Evolutionary conservation across 1,139 yeast genomes (phyloP).

Genomic region (Hansenula lynferdii): DNA sequence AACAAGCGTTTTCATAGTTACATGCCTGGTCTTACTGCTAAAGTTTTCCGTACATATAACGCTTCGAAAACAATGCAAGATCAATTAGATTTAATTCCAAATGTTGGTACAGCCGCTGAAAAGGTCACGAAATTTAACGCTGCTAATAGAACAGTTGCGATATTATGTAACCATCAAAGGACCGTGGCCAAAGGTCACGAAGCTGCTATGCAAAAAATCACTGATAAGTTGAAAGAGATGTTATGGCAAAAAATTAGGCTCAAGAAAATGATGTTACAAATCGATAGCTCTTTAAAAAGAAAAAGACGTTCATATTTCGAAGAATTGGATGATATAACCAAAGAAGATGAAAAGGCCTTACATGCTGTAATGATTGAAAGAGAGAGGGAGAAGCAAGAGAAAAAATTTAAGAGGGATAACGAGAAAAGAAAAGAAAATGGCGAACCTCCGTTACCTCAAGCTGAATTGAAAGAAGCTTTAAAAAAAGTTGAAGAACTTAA

Average conservation of each 20-base stretch:
- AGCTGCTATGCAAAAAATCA: conserved; percentile 70
- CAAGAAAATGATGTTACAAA: conserved; percentile 62
- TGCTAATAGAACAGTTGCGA: conserved; percentile 93
- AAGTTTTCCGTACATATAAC: conserved; percentile 95
- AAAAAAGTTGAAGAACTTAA: conserved; percentile 52
- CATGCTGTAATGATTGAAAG: conserved; percentile 50
- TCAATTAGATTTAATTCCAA: conserved; percentile 75
- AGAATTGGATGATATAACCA: conserved; percentile 65
- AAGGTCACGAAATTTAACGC: conserved; percentile 87
- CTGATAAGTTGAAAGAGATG: conserved; percentile 71
- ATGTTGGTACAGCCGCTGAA: conserved; percentile 84
- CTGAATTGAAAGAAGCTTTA: conserved; percentile 55
- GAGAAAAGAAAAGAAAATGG: conserved; percentile 63
- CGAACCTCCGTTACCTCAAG: conserved; percentile 47
- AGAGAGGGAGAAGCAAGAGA: conserved; percentile 57
- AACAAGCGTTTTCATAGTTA: conserved; percentile 85
- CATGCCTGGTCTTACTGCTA: conserved; percentile 93
- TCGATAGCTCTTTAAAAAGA: conserved; percentile 52
- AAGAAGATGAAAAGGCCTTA: conserved; percentile 57
- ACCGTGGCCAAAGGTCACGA: conserved; percentile 85
- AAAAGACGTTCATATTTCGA: conserved; percentile 57
- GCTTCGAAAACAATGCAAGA: conserved; percentile 98
- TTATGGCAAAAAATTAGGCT: conserved; percentile 77
- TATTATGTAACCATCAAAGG: conserved; percentile 95
- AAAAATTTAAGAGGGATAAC: conserved; percentile 70